These are phyloP conservation scores for Cucurbita argyrosperma DNA, from an alignment of 306 rosid genomes.

Conservation along the genomic window DNA sequence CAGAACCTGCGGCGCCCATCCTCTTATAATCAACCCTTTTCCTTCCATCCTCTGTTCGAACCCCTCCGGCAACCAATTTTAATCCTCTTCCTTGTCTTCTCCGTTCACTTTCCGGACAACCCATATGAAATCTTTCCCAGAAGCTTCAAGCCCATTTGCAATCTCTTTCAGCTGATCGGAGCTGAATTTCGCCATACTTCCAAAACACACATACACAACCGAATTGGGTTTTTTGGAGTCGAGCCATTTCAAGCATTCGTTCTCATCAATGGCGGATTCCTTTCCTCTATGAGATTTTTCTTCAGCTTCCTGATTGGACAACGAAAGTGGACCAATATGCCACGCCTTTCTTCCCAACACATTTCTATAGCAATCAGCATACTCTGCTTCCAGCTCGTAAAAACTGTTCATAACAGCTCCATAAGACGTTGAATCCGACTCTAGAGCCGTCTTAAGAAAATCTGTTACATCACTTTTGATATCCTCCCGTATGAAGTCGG, in stretches of 20 bases:
- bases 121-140: conserved; percentile 21
- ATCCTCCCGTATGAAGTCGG: not conserved
- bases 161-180: conserved; percentile 18
- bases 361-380: conserved; percentile 17
- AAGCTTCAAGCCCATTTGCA: conserved; percentile 23
- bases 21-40: conserved; percentile 43
- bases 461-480: not conserved
- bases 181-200: conserved; percentile 13
- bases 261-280: conserved; percentile 3
- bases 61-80: conserved; percentile 17
- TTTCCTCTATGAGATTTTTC: conserved; percentile 2
- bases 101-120: conserved; percentile 12
- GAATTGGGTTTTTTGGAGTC: conserved; percentile 13
- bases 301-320: not conserved
- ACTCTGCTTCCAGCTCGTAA: conserved; percentile 21
- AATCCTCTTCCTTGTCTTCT: not conserved
- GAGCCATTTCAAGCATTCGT: conserved; percentile 24
- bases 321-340: conserved; percentile 26
- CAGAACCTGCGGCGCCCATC: conserved; percentile 62
- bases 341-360: conserved; percentile 14
- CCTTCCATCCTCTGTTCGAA: conserved; percentile 36
- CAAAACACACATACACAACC: conserved; percentile 24
- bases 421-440: not conserved
- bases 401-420: conserved; percentile 17
- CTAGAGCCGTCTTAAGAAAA: not conserved